Percentiles rank a stretch among this genome's conserved stretches.
phyloP scores from a whole-genome alignment of 805 yeast genomes.

The Sporopachydermia lactativora region DNA sequence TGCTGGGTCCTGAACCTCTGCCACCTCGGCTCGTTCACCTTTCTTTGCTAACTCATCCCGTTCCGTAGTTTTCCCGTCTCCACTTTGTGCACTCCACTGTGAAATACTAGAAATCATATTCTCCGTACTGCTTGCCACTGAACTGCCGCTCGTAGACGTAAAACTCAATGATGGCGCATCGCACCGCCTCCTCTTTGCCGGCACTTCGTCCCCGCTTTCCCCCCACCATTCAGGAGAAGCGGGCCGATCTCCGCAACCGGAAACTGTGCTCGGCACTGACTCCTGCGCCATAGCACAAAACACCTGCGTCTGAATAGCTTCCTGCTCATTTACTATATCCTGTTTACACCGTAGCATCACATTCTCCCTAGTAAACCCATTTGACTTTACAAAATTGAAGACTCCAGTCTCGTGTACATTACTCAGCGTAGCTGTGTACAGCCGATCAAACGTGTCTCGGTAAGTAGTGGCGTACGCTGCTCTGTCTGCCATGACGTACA shows the following conservation, averaged over 20 bases:
- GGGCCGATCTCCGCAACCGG: background rate
- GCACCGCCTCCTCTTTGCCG: constrained; percentile 7
- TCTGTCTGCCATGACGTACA: constrained; percentile 54
- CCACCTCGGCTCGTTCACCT: too few relatives aligned
- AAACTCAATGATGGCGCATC: constrained; percentile 6
- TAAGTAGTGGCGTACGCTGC: constrained; percentile 46
- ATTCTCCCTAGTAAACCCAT: background rate
- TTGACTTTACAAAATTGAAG: background rate
- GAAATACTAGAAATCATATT: constrained; percentile 17
- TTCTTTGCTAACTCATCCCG: too few relatives aligned
- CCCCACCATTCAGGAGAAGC: background rate
- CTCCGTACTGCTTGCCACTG: constrained; percentile 12
- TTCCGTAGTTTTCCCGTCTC: too few relatives aligned
- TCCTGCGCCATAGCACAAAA: background rate
- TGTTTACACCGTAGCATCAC: background rate
- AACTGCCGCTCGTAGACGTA: background rate
- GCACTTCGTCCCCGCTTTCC: background rate
- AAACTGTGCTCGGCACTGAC: too few relatives aligned
- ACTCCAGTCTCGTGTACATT: constrained; percentile 46
- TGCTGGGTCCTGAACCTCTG: too few relatives aligned
- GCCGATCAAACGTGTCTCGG: constrained; percentile 54
- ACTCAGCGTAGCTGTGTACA: constrained; percentile 50
- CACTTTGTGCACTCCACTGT: too few relatives aligned
- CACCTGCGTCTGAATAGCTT: background rate
- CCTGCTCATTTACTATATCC: background rate